Percentiles rank a stretch among this genome's conserved stretches.
These are phyloP conservation scores for Trametes gibbosa DNA, from an alignment of 768 basidiomycete genomes.

Conservation along the genomic window DNA sequence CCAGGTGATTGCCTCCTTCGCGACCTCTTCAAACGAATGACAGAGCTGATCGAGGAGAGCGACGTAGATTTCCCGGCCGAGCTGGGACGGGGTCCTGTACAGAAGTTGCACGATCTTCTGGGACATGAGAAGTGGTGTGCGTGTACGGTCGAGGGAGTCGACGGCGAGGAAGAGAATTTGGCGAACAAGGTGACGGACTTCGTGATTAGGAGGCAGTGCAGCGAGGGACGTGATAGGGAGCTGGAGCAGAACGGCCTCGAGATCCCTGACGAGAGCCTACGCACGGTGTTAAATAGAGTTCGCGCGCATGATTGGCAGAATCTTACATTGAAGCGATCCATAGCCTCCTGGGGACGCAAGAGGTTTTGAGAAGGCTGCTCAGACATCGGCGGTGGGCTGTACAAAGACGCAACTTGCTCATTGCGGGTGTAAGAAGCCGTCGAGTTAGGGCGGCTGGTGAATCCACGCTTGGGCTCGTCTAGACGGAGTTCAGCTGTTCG, in stretches of 20 bases:
- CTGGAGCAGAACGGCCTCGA: constrained; percentile 79
- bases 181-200: constrained; percentile 79
- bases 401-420: constrained; percentile 44
- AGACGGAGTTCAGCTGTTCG: constrained; percentile 34
- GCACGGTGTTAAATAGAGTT: constrained; percentile 8
- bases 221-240: constrained; percentile 70
- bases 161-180: constrained; percentile 82
- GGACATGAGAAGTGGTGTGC: constrained; percentile 88
- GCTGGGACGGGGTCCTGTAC: constrained; percentile 82
- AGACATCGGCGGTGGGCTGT: constrained; percentile 60
- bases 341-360: constrained; percentile 73
- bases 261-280: constrained; percentile 51
- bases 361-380: constrained; percentile 47
- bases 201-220: constrained; percentile 76
- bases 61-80: constrained; percentile 93
- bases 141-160: constrained; percentile 74
- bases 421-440: constrained; percentile 61
- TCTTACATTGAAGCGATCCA: constrained; percentile 83
- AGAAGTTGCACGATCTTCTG: constrained; percentile 96
- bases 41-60: constrained; percentile 87
- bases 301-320: neutral
- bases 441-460: constrained; percentile 67
- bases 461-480: constrained; percentile 49
- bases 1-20: constrained; percentile 97
- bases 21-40: constrained; percentile 85